A percentile compares a stretch with the other conserved stretches of the same genome.
Conservation (phyloP, 2,329 filamentous ascomycete genomes). For the Chlorencoelia australis region DNA sequence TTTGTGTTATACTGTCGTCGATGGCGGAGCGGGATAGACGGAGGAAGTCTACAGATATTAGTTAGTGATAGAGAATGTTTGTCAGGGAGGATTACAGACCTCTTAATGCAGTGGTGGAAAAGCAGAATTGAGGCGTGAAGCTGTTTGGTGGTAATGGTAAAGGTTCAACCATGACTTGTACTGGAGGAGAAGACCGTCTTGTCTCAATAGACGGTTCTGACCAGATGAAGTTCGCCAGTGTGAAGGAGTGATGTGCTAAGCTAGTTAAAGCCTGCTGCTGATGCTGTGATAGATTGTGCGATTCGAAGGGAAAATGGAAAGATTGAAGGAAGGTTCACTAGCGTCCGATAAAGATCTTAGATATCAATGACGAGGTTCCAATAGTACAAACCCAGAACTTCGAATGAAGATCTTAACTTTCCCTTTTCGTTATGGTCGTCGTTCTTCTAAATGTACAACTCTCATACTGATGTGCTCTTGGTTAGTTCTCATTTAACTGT, state of each 20-base stretch:
- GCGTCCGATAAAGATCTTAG: slow-evolving; percentile 11
- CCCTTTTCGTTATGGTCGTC: slow-evolving; percentile 12
- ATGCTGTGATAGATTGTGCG: too few species aligned
- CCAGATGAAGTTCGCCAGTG: slow-evolving; percentile 25
- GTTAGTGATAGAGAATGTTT: not conserved
- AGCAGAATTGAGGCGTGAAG: slow-evolving; percentile 69
- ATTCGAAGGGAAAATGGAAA: too few species aligned
- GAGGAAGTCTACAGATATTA: slow-evolving; percentile 62
- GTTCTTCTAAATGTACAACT: slow-evolving; percentile 33
- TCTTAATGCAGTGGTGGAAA: slow-evolving; percentile 57
- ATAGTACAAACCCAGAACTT: not conserved
- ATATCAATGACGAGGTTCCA: slow-evolving; percentile 11
- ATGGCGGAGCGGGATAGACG: slow-evolving; percentile 73
- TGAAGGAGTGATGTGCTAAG: slow-evolving; percentile 10
- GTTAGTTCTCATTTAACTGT: slow-evolving; percentile 36
- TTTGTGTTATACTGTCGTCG: slow-evolving; percentile 89
- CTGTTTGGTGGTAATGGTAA: slow-evolving; percentile 31
- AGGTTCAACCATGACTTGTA: slow-evolving; percentile 20
- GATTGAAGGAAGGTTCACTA: slow-evolving; percentile 5
- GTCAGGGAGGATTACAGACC: slow-evolving; percentile 35
- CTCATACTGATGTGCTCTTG: slow-evolving; percentile 45
- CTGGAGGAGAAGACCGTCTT: slow-evolving; percentile 11
- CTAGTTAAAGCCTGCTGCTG: too few species aligned
- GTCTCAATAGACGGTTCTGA: slow-evolving; percentile 20
- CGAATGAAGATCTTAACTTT: slow-evolving; percentile 1